These are phyloP conservation scores for Quercus aquifolioides DNA, from an alignment of 306 rosid species.

Conservation along the genomic window DNA sequence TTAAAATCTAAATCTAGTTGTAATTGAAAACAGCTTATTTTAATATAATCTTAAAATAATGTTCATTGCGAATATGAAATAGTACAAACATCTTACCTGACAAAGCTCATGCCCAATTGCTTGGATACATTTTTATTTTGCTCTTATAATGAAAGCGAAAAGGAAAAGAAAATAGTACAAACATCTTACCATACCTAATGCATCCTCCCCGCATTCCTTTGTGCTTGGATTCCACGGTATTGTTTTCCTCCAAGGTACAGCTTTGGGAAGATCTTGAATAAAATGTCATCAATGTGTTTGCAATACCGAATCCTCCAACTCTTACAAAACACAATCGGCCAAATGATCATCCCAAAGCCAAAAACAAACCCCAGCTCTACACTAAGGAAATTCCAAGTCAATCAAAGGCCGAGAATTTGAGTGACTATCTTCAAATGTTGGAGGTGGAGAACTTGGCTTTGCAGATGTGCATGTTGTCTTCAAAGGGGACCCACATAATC, in stretches of 20 bases:
- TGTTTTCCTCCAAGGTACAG: not conserved
- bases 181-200: no score
- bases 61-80: no score
- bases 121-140: no score
- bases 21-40: no score
- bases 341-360: not conserved
- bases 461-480: not conserved
- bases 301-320: not conserved
- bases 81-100: no score
- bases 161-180: no score
- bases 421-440: not conserved
- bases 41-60: no score
- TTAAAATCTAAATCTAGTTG: no score
- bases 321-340: not conserved
- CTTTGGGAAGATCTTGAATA: not conserved
- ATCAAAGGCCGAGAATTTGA: not conserved
- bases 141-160: no score
- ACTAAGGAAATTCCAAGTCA: not conserved
- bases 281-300: not conserved
- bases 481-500: slow-evolving; percentile 14
- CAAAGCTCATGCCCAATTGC: no score
- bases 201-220: not conserved
- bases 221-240: no score
- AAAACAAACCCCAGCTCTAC: not conserved
- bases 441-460: not conserved